Percentiles rank a stretch among this genome's conserved stretches.
Evolutionary conservation across 371 early-diverging fungal species (phyloP).

Genomic region (Mortierella sp.): DNA sequence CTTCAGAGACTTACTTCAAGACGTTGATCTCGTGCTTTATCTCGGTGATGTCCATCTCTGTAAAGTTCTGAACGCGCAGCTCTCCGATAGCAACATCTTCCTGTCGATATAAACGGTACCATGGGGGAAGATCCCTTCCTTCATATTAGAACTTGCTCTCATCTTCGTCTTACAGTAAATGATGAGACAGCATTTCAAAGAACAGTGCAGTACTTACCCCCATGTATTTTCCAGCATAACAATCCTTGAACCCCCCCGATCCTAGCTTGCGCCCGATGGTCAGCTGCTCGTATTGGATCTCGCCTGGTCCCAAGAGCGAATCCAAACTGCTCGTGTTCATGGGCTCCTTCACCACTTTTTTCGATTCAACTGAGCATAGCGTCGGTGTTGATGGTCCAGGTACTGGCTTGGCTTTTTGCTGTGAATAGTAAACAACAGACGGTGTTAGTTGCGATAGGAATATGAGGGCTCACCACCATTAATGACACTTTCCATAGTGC

Average conservation of each 20-base stretch:
- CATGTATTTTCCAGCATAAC: slow-evolving; percentile 72
- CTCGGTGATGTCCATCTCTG: slow-evolving; percentile 74
- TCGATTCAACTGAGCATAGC: slow-evolving; percentile 60
- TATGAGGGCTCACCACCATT: no score
- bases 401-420: slow-evolving; percentile 75
- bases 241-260: slow-evolving; percentile 86
- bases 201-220: no score
- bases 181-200: no score
- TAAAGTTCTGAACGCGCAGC: slow-evolving; percentile 73
- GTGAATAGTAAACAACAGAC: background rate
- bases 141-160: no score
- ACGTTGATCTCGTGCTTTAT: slow-evolving; percentile 83
- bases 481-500: no score
- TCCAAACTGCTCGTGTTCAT: slow-evolving; percentile 65
- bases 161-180: no score
- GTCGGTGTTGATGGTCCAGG: slow-evolving; percentile 79
- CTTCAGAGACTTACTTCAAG: slow-evolving; percentile 65
- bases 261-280: slow-evolving; percentile 72
- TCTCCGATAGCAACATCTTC: slow-evolving; percentile 80
- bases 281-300: slow-evolving; percentile 70
- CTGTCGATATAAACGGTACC: slow-evolving; percentile 52
- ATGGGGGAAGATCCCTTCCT: no score
- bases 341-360: slow-evolving; percentile 47
- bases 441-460: no score
- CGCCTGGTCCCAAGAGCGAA: slow-evolving; percentile 63